Base-by-base conservation (phyloP, 1,284 basidiomycete species). In the Leccinum colubrinum region DNA sequence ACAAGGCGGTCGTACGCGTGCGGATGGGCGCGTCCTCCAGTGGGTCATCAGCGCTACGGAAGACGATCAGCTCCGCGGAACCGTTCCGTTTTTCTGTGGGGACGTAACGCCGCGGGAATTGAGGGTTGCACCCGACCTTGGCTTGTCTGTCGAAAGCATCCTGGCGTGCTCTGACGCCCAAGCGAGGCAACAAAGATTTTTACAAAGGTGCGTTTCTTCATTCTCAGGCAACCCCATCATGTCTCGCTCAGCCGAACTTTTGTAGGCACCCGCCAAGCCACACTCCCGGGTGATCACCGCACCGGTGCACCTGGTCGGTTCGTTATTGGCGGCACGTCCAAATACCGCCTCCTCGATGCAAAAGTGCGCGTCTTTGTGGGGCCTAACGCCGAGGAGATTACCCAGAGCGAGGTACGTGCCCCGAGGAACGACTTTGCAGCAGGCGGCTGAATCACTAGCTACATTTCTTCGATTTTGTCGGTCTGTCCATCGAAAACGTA, bases 101-200 rank as follows among this genome's bases (percentile, higher is more conserved):
- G 88, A 90, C 69, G 72, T 88, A 3, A 90, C 88, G 6, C 81
- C 85, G 3, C 74, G 88, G 55, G 66, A 72, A 3, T 78, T 81
- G 72, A 76, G 88, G 72, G 88, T 88, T 92, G 89, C 83, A 86
- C 69, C 83, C 90, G 4, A 90, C 91, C 27, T 72, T 83, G 15
- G 83, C 79, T 30, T 79, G 86, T 64, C 78, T 88, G 6, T 90
- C 88, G 37, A 93, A 93, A 77, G 94, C 94, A 27, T 92, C 90
- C 2, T 81, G 95, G 60, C 79, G 86, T 27, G 84, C 93, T 4
- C 80, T 97, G 55, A 94, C 89, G 0, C 81, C 91, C 0, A 97
- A 97, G 75, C 79, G 87, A 57, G 95, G 85, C 17, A 96, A 95
- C 80, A 97, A 96, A 71, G 93, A 97, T 75, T 97, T 83, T 73